Conservation (phyloP, 1,284 basidiomycete genomes). For the Apiotrichum gracile region DNA sequence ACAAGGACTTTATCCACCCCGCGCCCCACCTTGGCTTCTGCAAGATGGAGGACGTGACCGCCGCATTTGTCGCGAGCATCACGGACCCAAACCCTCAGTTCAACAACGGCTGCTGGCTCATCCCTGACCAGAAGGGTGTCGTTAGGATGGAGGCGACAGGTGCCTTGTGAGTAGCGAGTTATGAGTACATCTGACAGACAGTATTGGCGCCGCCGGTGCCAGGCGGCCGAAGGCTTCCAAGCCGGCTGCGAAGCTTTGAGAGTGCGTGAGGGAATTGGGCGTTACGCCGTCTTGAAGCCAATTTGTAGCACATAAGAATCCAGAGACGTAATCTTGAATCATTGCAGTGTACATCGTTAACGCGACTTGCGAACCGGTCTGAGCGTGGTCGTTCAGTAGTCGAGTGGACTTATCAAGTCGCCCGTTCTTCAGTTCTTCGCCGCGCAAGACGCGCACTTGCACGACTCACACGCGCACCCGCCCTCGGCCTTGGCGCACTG, state of each 20-base stretch:
- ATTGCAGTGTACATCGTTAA: no score
- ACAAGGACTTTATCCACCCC: conserved; percentile 2
- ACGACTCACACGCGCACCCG: not conserved
- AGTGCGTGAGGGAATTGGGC: no score
- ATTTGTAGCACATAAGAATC: no score
- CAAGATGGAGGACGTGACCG: conserved; percentile 1
- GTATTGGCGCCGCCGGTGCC: conserved; percentile 10
- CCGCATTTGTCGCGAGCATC: not conserved
- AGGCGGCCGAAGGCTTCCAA: not conserved
- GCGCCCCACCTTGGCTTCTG: not conserved
- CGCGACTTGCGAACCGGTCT: no score
- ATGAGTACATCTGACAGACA: not conserved
- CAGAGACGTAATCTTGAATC: no score
- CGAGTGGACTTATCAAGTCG: no score
- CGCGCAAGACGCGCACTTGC: not conserved
- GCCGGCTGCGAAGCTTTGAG: not conserved
- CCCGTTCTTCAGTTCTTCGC: not conserved
- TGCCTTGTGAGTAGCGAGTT: not conserved
- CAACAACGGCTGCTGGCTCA: not conserved
- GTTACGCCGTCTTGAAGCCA: no score
- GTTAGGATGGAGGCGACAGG: not conserved
- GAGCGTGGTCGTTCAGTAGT: no score
- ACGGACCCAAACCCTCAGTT: not conserved
- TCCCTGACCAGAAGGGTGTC: conserved; percentile 1
- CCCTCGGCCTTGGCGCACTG: not conserved